Evolutionary conservation across 768 basidiomycete species (phyloP).

Genomic region (Leccinellum albellum): DNA sequence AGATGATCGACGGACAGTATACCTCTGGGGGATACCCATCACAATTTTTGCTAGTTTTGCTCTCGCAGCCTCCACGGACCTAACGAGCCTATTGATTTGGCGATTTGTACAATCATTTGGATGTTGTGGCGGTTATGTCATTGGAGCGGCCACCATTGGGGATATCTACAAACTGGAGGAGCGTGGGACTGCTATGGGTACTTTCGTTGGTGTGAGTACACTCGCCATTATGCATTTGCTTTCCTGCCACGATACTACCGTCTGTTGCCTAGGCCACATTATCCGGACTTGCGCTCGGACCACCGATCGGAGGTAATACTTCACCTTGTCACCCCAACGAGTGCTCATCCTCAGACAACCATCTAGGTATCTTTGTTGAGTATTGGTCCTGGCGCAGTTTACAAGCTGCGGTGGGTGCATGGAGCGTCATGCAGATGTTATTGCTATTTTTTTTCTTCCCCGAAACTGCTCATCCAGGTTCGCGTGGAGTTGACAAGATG

Average conservation of each 20-base stretch:
- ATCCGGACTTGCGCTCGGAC: conserved; percentile 60
- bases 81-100: conserved; percentile 48
- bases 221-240: not conserved
- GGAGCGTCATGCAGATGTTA: conserved; percentile 38
- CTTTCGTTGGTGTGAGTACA: conserved; percentile 47
- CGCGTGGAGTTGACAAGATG: conserved; percentile 50
- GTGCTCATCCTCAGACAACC: not conserved
- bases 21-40: conserved; percentile 57
- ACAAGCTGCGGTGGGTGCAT: conserved; percentile 44
- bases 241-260: not conserved
- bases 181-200: conserved; percentile 55
- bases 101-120: conserved; percentile 67
- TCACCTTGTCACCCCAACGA: not conserved
- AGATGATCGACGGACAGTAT: conserved; percentile 67
- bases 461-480: conserved; percentile 63
- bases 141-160: conserved; percentile 58
- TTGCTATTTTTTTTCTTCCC: conserved; percentile 49
- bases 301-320: conserved; percentile 48
- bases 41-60: conserved; percentile 58
- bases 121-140: conserved; percentile 49
- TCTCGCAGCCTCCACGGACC: conserved; percentile 46
- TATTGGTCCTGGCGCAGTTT: conserved; percentile 66
- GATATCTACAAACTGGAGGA: conserved; percentile 68
- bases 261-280: conserved; percentile 37
- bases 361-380: conserved; percentile 45